Conservation (phyloP, 1,284 basidiomycete species). For the Wallemia hederae region DNA sequence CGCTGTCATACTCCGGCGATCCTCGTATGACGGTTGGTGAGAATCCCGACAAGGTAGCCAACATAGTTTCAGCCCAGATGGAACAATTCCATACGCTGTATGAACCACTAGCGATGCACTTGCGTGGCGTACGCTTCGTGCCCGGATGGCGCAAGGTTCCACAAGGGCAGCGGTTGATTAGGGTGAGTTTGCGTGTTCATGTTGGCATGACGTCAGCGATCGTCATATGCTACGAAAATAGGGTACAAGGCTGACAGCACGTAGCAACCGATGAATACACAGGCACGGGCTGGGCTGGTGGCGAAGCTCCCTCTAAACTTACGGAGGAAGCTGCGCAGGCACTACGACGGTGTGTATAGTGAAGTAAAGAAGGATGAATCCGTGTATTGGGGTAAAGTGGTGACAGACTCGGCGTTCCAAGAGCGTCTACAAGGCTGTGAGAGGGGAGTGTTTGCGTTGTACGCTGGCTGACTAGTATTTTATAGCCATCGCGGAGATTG, state of each 20-base stretch:
- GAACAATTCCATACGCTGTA: slow-evolving; percentile 68
- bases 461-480: neutral
- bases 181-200: neutral
- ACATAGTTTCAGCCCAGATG: slow-evolving; percentile 59
- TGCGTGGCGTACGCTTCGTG: slow-evolving; percentile 43
- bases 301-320: slow-evolving; percentile 42
- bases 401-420: slow-evolving; percentile 27
- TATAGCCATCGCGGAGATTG: slow-evolving; percentile 43
- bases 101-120: slow-evolving; percentile 38
- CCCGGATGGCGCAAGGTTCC: neutral
- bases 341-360: slow-evolving; percentile 16
- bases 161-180: neutral
- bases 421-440: no score
- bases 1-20: slow-evolving; percentile 67
- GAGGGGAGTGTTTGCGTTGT: neutral
- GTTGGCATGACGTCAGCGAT: neutral
- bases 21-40: slow-evolving; percentile 73
- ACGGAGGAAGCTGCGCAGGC: slow-evolving; percentile 26
- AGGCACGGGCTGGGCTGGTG: slow-evolving; percentile 38
- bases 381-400: slow-evolving; percentile 36
- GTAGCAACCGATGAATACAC: slow-evolving; percentile 6
- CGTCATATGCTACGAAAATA: slow-evolving; percentile 2
- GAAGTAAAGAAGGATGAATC: slow-evolving; percentile 27
- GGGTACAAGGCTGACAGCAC: slow-evolving; percentile 1
- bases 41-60: slow-evolving; percentile 75